Percentiles rank a stretch among this genome's conserved stretches.
These are phyloP conservation scores for Lipomyces yamanashiensis DNA, from an alignment of 805 yeast species.

Conservation along the genomic window DNA sequence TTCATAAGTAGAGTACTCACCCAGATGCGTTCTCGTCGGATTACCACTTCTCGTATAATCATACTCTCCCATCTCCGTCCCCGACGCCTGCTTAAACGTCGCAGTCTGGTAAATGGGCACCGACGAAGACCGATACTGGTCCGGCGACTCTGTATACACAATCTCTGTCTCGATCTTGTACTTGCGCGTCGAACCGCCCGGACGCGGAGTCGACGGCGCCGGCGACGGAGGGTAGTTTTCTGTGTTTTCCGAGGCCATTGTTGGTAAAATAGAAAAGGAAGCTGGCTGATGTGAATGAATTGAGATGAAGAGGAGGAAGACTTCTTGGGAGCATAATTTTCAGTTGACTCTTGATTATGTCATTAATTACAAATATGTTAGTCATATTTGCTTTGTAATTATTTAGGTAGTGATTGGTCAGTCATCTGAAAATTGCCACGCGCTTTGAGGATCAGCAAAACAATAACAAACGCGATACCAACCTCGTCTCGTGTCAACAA, in stretches of 20 bases:
- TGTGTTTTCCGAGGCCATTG: neutral
- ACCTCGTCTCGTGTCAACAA: neutral
- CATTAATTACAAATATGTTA: neutral
- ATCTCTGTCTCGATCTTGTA: conserved; percentile 72
- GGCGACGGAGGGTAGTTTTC: conserved; percentile 45
- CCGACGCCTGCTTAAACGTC: conserved; percentile 82
- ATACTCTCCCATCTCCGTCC: conserved; percentile 76
- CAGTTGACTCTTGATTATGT: conserved; percentile 4
- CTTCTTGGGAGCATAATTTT: neutral
- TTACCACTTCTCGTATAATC: conserved; percentile 92
- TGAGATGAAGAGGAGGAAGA: neutral
- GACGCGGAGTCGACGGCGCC: conserved; percentile 45
- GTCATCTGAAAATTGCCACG: neutral
- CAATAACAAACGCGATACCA: no score
- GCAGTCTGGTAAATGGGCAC: conserved; percentile 93
- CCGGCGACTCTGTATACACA: conserved; percentile 63
- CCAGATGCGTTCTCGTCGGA: conserved; percentile 80
- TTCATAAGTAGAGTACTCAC: neutral
- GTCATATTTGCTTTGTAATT: no score
- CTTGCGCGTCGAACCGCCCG: conserved; percentile 37
- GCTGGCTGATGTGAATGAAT: neutral
- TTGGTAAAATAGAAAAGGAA: neutral
- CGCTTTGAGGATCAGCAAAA: neutral
- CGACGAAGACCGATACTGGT: conserved; percentile 76
- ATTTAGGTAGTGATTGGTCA: neutral